These are phyloP conservation scores for Ustilaginoidea virens DNA, from an alignment of 2,329 filamentous ascomycete genomes.

Conservation along the genomic window DNA sequence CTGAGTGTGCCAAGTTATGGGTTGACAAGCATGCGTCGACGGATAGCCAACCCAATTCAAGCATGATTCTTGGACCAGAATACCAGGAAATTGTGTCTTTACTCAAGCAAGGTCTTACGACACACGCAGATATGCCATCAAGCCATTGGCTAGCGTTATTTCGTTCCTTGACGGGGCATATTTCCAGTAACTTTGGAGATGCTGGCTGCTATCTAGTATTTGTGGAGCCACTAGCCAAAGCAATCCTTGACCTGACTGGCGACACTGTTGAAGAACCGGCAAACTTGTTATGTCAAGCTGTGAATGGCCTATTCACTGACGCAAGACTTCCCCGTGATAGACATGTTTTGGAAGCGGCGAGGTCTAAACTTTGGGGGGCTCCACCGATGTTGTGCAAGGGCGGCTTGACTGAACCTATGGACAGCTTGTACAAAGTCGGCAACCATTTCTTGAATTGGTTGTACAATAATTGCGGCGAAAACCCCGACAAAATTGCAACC, in stretches of 20 bases:
- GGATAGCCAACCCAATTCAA: constrained; percentile 5
- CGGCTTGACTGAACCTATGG: constrained; percentile 47
- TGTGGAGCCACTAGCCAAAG: constrained; percentile 54
- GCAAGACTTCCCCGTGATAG: constrained; percentile 42
- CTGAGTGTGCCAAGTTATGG: constrained; percentile 27
- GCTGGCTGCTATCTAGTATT: constrained; percentile 49
- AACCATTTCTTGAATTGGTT: constrained; percentile 33
- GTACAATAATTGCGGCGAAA: constrained; percentile 33
- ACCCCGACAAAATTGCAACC: not conserved
- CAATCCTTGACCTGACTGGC: constrained; percentile 22
- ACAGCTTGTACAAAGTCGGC: constrained; percentile 47
- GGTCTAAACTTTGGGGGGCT: constrained; percentile 45
- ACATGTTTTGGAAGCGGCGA: constrained; percentile 48
- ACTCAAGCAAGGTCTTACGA: constrained; percentile 43
- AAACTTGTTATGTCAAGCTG: constrained; percentile 20
- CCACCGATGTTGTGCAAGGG: constrained; percentile 12
- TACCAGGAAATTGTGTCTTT: constrained; percentile 56
- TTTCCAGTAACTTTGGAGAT: constrained; percentile 50
- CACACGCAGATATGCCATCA: constrained; percentile 30
- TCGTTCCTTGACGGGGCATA: constrained; percentile 36
- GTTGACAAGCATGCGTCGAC: constrained; percentile 17
- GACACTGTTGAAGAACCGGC: constrained; percentile 4
- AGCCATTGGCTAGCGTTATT: constrained; percentile 40
- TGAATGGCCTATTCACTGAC: constrained; percentile 20
- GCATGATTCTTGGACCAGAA: constrained; percentile 44